These are phyloP conservation scores for Clathrus columnatus DNA, from an alignment of 768 basidiomycete genomes.

Conservation along the genomic window DNA sequence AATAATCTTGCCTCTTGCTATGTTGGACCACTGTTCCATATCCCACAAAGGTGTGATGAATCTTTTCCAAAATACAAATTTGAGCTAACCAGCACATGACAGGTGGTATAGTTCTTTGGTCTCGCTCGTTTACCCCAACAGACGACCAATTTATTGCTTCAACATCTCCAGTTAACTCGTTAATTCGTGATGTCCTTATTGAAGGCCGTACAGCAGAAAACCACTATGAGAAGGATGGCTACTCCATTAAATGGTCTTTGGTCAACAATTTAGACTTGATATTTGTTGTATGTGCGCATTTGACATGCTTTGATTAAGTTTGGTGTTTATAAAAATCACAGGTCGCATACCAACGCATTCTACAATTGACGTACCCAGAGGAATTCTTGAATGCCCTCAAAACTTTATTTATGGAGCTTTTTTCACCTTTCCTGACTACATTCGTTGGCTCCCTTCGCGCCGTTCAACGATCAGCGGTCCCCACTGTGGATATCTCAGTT, in stretches of 20 bases:
- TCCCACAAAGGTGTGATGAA: conserved; percentile 70
- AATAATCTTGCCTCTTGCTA: conserved; percentile 21
- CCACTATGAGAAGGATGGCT: conserved; percentile 89
- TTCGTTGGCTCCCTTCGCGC: conserved; percentile 81
- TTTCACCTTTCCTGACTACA: conserved; percentile 71
- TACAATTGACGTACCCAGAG: conserved; percentile 90
- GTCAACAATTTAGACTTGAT: conserved; percentile 94
- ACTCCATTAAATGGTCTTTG: conserved; percentile 89
- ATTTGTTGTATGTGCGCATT: conserved; percentile 66
- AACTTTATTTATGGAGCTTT: conserved; percentile 77
- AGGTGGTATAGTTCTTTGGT: conserved; percentile 95
- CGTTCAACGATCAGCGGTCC: conserved; percentile 29
- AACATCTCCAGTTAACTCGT: conserved; percentile 77
- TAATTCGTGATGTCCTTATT: conserved; percentile 85
- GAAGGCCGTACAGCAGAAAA: conserved; percentile 78
- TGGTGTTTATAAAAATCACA: conserved; percentile 21
- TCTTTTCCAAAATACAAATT: conserved; percentile 5
- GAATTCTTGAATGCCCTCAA: conserved; percentile 77
- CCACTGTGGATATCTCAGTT: conserved; percentile 25
- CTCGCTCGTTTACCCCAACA: conserved; percentile 86
- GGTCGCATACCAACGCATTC: conserved; percentile 95
- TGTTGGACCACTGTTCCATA: conserved; percentile 95
- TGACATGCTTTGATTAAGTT: not conserved
- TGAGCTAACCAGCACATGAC: conserved; percentile 6
- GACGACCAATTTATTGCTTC: conserved; percentile 63